These are phyloP conservation scores for Tolypocladium sp. DNA, from an alignment of 2,329 filamentous ascomycete genomes.

Conservation along the genomic window DNA sequence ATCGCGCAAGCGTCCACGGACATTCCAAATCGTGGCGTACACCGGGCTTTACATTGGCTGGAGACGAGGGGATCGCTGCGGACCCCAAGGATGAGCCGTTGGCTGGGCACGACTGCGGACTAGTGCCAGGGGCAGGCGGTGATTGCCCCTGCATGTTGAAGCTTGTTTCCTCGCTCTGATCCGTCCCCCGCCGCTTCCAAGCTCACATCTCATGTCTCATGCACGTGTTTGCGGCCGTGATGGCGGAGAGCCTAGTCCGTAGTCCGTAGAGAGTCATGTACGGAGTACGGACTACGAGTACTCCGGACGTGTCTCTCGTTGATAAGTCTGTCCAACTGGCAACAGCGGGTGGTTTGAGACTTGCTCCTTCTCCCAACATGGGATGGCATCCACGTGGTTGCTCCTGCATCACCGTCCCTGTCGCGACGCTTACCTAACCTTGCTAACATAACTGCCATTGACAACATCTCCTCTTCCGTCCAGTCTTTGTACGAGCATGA, in stretches of 20 bases:
- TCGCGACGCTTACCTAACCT: background rate
- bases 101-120: background rate
- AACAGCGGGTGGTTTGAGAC: background rate
- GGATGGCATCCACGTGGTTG: background rate
- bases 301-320: background rate
- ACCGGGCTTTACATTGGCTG: too few species aligned
- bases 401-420: background rate
- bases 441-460: too few species aligned
- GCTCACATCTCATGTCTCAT: background rate
- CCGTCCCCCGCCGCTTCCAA: background rate
- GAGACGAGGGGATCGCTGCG: too few species aligned
- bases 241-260: too few species aligned
- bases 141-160: background rate
- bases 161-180: background rate
- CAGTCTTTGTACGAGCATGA: background rate
- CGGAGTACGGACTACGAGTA: too few species aligned
- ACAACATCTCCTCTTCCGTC: background rate
- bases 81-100: background rate
- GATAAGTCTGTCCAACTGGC: background rate
- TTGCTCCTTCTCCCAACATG: background rate
- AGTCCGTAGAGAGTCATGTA: too few species aligned
- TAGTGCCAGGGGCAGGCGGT: background rate
- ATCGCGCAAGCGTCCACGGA: background rate
- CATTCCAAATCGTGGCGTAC: background rate
- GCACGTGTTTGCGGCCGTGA: too few species aligned